These are phyloP conservation scores for Vanrija sp. DNA, from an alignment of 1,284 basidiomycete species.

Conservation along the genomic window DNA sequence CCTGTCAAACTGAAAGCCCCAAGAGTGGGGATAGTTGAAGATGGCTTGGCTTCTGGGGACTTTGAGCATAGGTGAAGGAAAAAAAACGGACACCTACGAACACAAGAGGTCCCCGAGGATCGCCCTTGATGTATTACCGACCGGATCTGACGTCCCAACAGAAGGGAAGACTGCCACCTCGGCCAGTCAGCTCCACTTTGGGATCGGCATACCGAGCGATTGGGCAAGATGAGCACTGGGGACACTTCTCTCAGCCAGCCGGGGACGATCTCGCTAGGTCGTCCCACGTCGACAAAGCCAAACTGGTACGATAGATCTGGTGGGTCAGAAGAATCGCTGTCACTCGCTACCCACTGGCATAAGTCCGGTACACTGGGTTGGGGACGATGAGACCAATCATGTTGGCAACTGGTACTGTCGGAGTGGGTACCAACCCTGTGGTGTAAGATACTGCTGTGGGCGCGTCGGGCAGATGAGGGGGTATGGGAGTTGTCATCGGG, in stretches of 20 bases:
- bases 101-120: constrained; percentile 30
- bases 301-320: constrained; percentile 35
- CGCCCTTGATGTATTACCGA: constrained; percentile 18
- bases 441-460: too few relatives aligned
- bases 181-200: neutral
- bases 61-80: neutral
- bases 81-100: constrained; percentile 39
- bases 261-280: constrained; percentile 34
- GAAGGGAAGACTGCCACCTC: constrained; percentile 36
- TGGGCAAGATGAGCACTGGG: constrained; percentile 38
- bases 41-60: neutral
- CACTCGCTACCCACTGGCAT: constrained; percentile 40
- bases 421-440: too few relatives aligned
- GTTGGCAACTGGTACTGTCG: constrained; percentile 27
- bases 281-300: constrained; percentile 44
- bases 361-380: constrained; percentile 33
- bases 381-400: constrained; percentile 48
- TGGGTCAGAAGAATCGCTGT: neutral
- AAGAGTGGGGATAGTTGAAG: constrained; percentile 24
- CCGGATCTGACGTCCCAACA: constrained; percentile 25
- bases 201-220: constrained; percentile 25
- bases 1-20: constrained; percentile 36
- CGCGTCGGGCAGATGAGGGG: too few relatives aligned
- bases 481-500: too few relatives aligned
- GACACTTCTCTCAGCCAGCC: constrained; percentile 42